Conservation (phyloP, 1,284 basidiomycete species). For the Leccinum olivaceoglutinosum region DNA sequence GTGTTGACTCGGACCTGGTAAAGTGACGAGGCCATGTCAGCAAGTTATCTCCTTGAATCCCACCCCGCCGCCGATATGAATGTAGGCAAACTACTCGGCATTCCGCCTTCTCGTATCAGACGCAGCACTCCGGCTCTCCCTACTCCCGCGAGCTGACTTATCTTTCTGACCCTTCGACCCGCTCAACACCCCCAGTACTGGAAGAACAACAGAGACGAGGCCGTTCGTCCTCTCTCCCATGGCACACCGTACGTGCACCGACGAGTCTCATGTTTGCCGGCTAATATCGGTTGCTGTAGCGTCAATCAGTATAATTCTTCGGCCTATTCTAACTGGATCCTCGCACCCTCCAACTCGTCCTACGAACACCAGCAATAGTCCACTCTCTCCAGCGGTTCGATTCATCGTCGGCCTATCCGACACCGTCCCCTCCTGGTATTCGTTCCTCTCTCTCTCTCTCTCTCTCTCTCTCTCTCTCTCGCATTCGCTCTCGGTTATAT, state of each 20-base stretch:
- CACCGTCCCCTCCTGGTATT: constrained; percentile 60
- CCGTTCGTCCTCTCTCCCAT: constrained; percentile 26
- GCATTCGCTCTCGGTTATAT: constrained; percentile 63
- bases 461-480: constrained; percentile 56
- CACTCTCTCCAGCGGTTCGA: constrained; percentile 57
- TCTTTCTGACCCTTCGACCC: constrained; percentile 27
- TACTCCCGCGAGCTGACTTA: constrained; percentile 30
- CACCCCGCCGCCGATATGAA: constrained; percentile 53
- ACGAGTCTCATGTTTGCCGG: background rate
- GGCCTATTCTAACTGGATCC: constrained; percentile 31
- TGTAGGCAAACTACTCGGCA: constrained; percentile 52
- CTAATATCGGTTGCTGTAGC: constrained; percentile 13
- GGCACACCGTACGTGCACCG: constrained; percentile 23
- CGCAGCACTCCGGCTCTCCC: constrained; percentile 20
- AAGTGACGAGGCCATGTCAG: constrained; percentile 61
- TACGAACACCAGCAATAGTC: constrained; percentile 44
- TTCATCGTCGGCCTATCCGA: constrained; percentile 58
- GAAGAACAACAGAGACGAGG: constrained; percentile 28
- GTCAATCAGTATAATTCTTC: constrained; percentile 37
- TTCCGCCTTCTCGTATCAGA: constrained; percentile 30
- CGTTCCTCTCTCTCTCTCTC: constrained; percentile 33
- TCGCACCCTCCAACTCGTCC: constrained; percentile 40
- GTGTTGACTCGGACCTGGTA: constrained; percentile 10
- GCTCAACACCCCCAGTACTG: constrained; percentile 28
- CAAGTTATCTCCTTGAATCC: constrained; percentile 44